Evolutionary conservation across 176 grass and related monocot species (phyloP), one percentile per base, ranked within the genome.

Genomic region (Eremochloa ophiuroides): DNA sequence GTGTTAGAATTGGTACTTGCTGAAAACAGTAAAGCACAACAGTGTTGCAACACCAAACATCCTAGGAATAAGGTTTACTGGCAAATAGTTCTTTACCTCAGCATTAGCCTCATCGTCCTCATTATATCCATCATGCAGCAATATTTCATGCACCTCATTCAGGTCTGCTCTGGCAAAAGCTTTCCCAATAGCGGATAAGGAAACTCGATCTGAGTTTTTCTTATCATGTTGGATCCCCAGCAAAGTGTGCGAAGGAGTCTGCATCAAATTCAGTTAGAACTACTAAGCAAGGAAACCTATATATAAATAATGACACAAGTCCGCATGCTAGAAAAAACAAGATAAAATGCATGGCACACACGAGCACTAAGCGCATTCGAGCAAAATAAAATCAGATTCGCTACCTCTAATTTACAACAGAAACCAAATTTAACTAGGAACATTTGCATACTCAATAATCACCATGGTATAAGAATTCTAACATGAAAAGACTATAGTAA

Each of bases 81-180:
- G 34, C 14, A 85, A 79, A 60, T n/a, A 76, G 6, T 71, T 72
- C 41, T 43, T 69, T 80, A 97, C 94, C 51, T 94, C 90, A 81
- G 78, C 86, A 14, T 82, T 87, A 23, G 75, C 74, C 12, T 62
- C 80, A 20, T 89, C 92, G 61, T 94, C 94, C 73, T 90, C 89
- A 17, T 80, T 75, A 80, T 92, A 97, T 66, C 85, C 94, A 70
- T 82, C 73, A 11, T 75, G 84, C 62, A 85, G 85, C 79, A 97
- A 60, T 51, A 91, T 87, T 33, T 85, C 92, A 83, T 94, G 83
- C 26, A 94, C 91, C 58, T 41, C 73, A 42, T 77, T 71, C 41
- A 92, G 78, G 61, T 97, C 88, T 60, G 79, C 80, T 77, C 53
- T 85, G 23, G 92, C 80, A 83, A 85, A 94, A 80, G 88, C 89